Base-by-base conservation (phyloP, 495 filamentous ascomycete genomes). In the Corynascus novoguineensis region DNA sequence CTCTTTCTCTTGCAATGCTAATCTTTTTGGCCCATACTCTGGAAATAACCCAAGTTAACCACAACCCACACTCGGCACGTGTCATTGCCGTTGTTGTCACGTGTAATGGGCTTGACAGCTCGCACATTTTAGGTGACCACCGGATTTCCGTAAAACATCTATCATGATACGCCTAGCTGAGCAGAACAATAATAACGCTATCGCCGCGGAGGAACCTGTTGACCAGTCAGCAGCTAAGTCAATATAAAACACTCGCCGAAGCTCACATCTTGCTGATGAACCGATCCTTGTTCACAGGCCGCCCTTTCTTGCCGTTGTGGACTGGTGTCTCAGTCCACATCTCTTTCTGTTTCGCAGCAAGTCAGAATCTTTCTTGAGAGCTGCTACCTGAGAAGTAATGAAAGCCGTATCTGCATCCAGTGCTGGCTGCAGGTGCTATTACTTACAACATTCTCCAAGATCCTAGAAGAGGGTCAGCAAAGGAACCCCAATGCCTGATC, bases 221-320 rank as follows among this genome's bases (percentile, higher is more conserved):
- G 11, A 35, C 22, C 40, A 24, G 29, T 27, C 45, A 58, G 42
- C 15, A 29, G 2, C 8, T 5, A 12, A 38, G 6, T n/a, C n/a
- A 41, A 37, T 22, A 3, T 1, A 21, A 40, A 4, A n/a, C 14
- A 22, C 17, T 37, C 10, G 15, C 5, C 7, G 32, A 3, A 21
- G 78, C 87, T 57, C 70, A 96, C 93, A 98, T 90, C 79, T 98
- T 98, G 80, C 89, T 95, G 65, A 97, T 91, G 73, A 97, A 98
- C 29, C 95, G 80, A 73, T 98, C 93, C 82, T 97, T 97, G 75
- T 98, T 97, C 35, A 96, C 88, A 31, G 89, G 87, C 70, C 86
- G 83, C 51, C 92, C 90, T 75, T 90, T 92, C 76, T 88, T 87
- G 25, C 90, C 90, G 38, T 78, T 81, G 14, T 81, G 77, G 24